These are phyloP conservation scores for Bipolaris bicolor DNA, from an alignment of 2,329 filamentous ascomycete species.

Conservation along the genomic window DNA sequence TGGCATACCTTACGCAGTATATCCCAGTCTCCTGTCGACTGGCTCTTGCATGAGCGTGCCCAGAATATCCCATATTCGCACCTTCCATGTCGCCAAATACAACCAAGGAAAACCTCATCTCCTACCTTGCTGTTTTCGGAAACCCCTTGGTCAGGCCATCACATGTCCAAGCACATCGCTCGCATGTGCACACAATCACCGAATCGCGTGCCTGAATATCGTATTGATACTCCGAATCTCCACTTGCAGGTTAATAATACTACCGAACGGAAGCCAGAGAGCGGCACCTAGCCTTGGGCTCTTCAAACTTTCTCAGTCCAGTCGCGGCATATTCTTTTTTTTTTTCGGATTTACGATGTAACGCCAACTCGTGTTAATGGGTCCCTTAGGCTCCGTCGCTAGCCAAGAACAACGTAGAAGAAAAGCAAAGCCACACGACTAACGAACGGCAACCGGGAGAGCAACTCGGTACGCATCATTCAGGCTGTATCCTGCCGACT, in stretches of 20 bases:
- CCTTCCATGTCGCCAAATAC: background rate
- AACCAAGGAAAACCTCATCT: background rate
- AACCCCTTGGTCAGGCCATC: background rate
- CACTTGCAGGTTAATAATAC: background rate
- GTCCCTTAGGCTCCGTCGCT: background rate
- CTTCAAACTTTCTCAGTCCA: constrained; percentile 2
- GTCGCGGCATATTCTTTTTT: constrained; percentile 1
- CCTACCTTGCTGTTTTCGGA: background rate
- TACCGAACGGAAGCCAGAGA: constrained; percentile 3
- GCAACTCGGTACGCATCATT: background rate
- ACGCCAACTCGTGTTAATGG: constrained; percentile 5
- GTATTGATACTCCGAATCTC: constrained; percentile 4
- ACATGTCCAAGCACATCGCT: constrained; percentile 2
- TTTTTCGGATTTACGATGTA: background rate
- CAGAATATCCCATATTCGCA: background rate
- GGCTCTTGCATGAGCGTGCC: background rate
- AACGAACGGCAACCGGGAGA: background rate
- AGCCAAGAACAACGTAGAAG: constrained; percentile 8
- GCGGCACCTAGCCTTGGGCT: constrained; percentile 4
- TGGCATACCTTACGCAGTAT: background rate
- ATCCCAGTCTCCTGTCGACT: background rate
- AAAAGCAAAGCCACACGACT: constrained; percentile 13
- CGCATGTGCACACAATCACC: background rate
- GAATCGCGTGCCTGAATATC: constrained; percentile 1
- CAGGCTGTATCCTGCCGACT: constrained; percentile 1